Conservation (phyloP, 2,329 filamentous ascomycete genomes). For the Alternaria angustiovoidea region DNA sequence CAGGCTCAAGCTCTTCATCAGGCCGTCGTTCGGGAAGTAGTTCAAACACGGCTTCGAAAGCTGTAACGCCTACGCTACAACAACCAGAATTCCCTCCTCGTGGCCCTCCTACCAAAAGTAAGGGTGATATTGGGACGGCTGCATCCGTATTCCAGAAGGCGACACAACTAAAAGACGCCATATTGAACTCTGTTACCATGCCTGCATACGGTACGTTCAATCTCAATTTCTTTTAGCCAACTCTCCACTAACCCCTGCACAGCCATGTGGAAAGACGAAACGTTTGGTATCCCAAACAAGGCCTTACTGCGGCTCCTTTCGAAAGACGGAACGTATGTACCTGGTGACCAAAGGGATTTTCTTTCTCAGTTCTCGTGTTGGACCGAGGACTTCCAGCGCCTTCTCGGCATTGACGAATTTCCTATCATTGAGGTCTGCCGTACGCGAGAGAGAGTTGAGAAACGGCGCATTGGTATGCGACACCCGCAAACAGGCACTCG, state of each 20-base stretch:
- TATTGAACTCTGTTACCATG: conserved; percentile 77
- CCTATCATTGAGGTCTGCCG: conserved; percentile 71
- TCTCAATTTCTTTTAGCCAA: not conserved
- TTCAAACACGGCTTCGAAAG: conserved; percentile 50
- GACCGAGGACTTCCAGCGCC: conserved; percentile 70
- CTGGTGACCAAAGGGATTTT: conserved; percentile 59
- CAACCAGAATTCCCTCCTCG: conserved; percentile 71
- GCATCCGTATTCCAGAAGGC: conserved; percentile 77
- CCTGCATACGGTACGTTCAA: conserved; percentile 66
- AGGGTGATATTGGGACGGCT: conserved; percentile 60
- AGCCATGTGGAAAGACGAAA: conserved; percentile 81
- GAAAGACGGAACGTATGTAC: conserved; percentile 48
- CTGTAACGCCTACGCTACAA: conserved; percentile 64
- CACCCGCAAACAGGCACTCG: conserved; percentile 62
- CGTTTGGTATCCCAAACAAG: conserved; percentile 75
- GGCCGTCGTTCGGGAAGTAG: conserved; percentile 39
- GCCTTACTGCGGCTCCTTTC: conserved; percentile 60
- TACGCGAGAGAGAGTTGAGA: conserved; percentile 67
- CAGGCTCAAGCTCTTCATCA: conserved; percentile 53
- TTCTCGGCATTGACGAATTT: conserved; percentile 67
- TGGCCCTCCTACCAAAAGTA: conserved; percentile 66
- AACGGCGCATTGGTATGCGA: conserved; percentile 68
- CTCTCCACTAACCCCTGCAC: not conserved
- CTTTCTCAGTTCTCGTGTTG: conserved; percentile 69
- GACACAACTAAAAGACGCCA: conserved; percentile 76